Percentiles rank a stretch among this genome's conserved stretches.
Conservation (phyloP, 495 filamentous ascomycete genomes). For the Entonaema liquescens region DNA sequence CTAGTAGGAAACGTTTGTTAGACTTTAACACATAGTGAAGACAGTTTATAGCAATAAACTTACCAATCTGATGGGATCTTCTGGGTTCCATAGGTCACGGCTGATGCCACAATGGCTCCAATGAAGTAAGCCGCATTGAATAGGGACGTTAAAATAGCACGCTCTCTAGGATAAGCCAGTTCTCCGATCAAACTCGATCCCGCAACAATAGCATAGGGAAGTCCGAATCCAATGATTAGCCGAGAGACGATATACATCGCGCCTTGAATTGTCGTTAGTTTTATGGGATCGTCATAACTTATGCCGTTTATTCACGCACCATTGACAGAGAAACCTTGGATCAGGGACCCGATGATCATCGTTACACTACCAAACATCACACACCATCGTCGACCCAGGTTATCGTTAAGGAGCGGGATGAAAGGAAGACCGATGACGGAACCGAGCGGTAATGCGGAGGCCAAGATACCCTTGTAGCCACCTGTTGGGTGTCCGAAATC, state of each 20-base stretch:
- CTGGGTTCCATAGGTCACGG: constrained; percentile 66
- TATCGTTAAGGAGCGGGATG: constrained; percentile 66
- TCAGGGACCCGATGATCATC: constrained; percentile 65
- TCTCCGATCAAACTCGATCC: constrained; percentile 72
- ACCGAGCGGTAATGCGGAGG: constrained; percentile 55
- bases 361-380: constrained; percentile 67
- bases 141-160: constrained; percentile 69
- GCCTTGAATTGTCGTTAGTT: constrained; percentile 13
- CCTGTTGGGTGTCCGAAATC: constrained; percentile 56
- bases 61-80: constrained; percentile 63
- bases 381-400: constrained; percentile 63
- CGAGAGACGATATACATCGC: constrained; percentile 72
- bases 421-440: constrained; percentile 64
- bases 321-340: constrained; percentile 62
- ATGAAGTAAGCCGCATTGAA: constrained; percentile 74
- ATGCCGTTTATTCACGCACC: constrained; percentile 43
- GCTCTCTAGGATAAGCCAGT: constrained; percentile 71
- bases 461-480: constrained; percentile 57
- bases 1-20: constrained; percentile 14
- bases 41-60: constrained; percentile 3
- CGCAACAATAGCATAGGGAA: constrained; percentile 70
- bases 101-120: constrained; percentile 68
- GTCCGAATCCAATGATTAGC: constrained; percentile 71
- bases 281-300: neutral
- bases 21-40: neutral